These are phyloP conservation scores for Filobasidium floriforme DNA, from an alignment of 768 basidiomycete species.

Conservation along the genomic window DNA sequence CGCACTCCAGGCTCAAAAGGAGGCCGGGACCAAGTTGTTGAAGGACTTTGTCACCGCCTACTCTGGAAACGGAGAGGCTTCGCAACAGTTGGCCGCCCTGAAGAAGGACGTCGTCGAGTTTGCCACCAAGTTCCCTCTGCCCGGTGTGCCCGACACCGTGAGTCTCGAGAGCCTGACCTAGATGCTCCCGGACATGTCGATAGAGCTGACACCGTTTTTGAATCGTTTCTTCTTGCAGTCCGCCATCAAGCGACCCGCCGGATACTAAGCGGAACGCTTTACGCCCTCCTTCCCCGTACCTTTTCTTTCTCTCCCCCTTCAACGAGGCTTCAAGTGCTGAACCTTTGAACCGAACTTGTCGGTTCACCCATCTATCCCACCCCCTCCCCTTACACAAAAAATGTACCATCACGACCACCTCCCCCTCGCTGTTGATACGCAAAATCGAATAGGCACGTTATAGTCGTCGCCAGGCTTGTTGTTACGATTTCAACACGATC, in stretches of 20 bases:
- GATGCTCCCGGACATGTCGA: background rate
- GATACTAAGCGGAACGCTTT: constrained; percentile 20
- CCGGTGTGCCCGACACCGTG: constrained; percentile 61
- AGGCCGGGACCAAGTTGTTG: constrained; percentile 85
- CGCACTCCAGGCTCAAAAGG: constrained; percentile 79
- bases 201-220: background rate
- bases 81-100: constrained; percentile 63
- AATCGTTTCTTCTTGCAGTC: constrained; percentile 25
- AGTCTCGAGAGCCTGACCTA: constrained; percentile 20
- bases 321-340: constrained; percentile 13
- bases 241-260: constrained; percentile 38
- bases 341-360: background rate
- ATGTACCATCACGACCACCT: constrained; percentile 6
- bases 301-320: background rate
- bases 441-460: background rate
- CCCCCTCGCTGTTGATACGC: background rate
- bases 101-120: constrained; percentile 71
- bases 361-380: background rate
- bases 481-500: constrained; percentile 7
- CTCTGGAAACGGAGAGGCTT: constrained; percentile 51
- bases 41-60: constrained; percentile 84
- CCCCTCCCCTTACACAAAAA: background rate
- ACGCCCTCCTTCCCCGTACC: background rate
- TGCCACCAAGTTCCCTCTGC: constrained; percentile 82
- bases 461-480: background rate